Evolutionary conservation across 2,329 filamentous ascomycete genomes (phyloP).

Genomic region (Clonostachys solani): DNA sequence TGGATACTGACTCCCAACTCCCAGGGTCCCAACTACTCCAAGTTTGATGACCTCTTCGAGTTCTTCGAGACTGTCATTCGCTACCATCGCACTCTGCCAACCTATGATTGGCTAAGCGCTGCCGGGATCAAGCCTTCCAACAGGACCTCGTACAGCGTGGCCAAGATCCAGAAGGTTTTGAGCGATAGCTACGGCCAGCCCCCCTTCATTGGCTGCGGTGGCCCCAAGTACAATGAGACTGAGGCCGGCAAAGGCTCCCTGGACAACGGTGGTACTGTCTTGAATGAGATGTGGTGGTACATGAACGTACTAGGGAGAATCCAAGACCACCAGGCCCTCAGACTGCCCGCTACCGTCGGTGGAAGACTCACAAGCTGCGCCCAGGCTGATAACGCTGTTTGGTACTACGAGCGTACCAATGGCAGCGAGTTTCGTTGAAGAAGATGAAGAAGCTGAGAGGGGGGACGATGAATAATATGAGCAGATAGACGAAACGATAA

Average conservation of each 20-base stretch:
- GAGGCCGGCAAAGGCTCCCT: slow-evolving; percentile 45
- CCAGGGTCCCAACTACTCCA: slow-evolving; percentile 43
- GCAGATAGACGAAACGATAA: background rate
- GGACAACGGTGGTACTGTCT: slow-evolving; percentile 52
- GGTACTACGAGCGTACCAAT: slow-evolving; percentile 46
- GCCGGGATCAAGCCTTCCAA: slow-evolving; percentile 55
- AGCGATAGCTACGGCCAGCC: slow-evolving; percentile 42
- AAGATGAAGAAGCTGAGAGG: background rate
- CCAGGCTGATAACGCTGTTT: slow-evolving; percentile 43
- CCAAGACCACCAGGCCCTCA: slow-evolving; percentile 43
- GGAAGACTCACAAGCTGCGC: slow-evolving; percentile 48
- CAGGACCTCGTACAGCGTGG: slow-evolving; percentile 48
- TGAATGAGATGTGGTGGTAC: slow-evolving; percentile 66
- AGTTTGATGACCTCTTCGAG: slow-evolving; percentile 57
- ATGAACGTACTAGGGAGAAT: slow-evolving; percentile 54
- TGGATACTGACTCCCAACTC: background rate
- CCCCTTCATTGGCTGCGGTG: slow-evolving; percentile 59
- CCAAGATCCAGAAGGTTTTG: slow-evolving; percentile 46
- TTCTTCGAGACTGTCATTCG: slow-evolving; percentile 57
- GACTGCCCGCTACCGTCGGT: slow-evolving; percentile 39
- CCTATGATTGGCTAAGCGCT: slow-evolving; percentile 53
- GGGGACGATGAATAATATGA: background rate
- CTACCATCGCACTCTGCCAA: slow-evolving; percentile 56
- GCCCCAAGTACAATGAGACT: slow-evolving; percentile 57
- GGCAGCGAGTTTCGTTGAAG: slow-evolving; percentile 13